Evolutionary conservation across 345 rosid genomes (phyloP).

Genomic region (Excoecaria cochinchinensis): DNA sequence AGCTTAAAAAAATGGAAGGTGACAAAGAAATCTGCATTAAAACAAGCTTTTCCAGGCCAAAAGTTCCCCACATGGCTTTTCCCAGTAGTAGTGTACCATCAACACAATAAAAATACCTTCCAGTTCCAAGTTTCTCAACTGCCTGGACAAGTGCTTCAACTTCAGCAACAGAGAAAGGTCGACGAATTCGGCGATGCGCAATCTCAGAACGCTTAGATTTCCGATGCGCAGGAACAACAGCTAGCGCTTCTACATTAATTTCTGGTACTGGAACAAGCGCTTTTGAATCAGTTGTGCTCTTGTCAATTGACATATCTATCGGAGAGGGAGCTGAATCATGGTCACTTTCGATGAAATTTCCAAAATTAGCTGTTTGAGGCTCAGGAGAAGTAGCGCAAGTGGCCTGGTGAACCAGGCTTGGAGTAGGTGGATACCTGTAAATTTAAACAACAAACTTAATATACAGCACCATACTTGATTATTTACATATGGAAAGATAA

Average conservation of each 20-base stretch:
- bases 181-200: constrained; percentile 92
- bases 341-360: constrained; percentile 68
- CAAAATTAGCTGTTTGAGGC: constrained; percentile 36
- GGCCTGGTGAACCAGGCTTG: constrained; percentile 28
- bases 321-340: constrained; percentile 81
- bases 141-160: constrained; percentile 97
- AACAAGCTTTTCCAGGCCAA: background rate
- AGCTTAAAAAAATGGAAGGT: background rate
- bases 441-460: constrained; percentile 10
- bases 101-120: constrained; percentile 55
- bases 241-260: constrained; percentile 54
- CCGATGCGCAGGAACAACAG: constrained; percentile 58
- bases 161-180: constrained; percentile 96
- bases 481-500: too few relatives aligned
- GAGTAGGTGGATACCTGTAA: constrained; percentile 47
- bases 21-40: background rate
- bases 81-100: background rate
- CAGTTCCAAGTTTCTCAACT: constrained; percentile 97
- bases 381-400: constrained; percentile 36
- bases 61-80: background rate
- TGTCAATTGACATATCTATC: constrained; percentile 40
- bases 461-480: background rate
- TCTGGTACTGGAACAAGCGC: constrained; percentile 68
- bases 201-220: constrained; percentile 75
- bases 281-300: constrained; percentile 55